Percentiles rank a stretch among this genome's conserved stretches.
Evolutionary conservation across 768 basidiomycete genomes (phyloP).

Genomic region (Exidia glandulosa): DNA sequence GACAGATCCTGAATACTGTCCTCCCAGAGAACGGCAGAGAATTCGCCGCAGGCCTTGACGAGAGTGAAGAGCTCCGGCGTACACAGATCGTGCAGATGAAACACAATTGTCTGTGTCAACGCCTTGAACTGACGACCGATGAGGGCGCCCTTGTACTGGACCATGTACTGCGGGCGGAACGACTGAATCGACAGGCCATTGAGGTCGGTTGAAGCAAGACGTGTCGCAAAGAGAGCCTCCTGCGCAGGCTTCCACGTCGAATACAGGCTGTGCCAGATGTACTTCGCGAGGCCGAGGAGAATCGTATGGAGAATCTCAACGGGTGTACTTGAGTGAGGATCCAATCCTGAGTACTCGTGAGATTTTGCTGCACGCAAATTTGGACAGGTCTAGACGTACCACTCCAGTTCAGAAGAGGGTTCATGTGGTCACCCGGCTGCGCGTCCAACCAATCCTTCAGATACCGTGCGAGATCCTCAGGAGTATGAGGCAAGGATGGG

Average conservation of each 20-base stretch:
- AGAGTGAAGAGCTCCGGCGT: no score
- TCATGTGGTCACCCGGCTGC: not conserved
- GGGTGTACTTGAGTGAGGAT: conserved; percentile 22
- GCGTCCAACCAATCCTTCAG: not conserved
- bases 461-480: not conserved
- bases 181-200: conserved; percentile 19
- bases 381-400: not conserved
- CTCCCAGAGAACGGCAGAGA: no score
- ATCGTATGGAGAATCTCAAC: conserved; percentile 24
- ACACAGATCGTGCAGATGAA: conserved; percentile 25
- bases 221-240: not conserved
- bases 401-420: not conserved
- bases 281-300: conserved; percentile 25
- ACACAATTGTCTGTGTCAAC: conserved; percentile 24
- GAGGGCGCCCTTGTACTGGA: conserved; percentile 31
- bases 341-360: conserved; percentile 9
- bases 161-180: conserved; percentile 30
- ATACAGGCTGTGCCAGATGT: conserved; percentile 16
- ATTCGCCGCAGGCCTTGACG: no score
- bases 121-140: conserved; percentile 33
- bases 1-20: no score
- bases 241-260: not conserved
- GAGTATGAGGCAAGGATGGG: not conserved
- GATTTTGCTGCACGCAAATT: not conserved
- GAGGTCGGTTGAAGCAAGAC: conserved; percentile 12